phyloP scores from a whole-genome alignment of 805 yeast species.

The Blastobotrys mokoenaii region DNA sequence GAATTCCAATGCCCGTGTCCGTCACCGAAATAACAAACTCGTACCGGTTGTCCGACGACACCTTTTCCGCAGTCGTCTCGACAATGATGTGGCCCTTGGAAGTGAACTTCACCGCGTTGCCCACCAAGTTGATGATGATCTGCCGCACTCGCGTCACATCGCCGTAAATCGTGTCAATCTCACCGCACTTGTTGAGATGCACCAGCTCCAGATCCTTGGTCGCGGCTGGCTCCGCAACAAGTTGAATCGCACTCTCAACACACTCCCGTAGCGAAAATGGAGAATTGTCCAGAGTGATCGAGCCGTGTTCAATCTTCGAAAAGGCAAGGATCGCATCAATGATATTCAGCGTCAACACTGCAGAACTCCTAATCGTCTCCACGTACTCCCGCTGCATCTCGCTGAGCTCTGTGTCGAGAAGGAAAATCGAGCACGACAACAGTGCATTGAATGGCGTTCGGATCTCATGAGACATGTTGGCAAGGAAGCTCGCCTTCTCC shows the following conservation, averaged over 20 bases:
- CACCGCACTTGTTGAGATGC: constrained; percentile 35
- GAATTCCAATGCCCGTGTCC: constrained; percentile 50
- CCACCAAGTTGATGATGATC: constrained; percentile 42
- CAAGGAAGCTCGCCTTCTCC: constrained; percentile 45
- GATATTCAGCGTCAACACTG: constrained; percentile 43
- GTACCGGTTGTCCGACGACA: constrained; percentile 31
- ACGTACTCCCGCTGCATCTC: constrained; percentile 42
- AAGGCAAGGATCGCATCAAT: constrained; percentile 49
- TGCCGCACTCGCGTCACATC: constrained; percentile 45
- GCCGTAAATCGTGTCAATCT: constrained; percentile 34
- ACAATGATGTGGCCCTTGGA: constrained; percentile 35
- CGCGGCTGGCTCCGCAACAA: constrained; percentile 41
- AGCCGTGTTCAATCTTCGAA: constrained; percentile 48
- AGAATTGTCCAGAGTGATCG: constrained; percentile 36
- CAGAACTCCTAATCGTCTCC: constrained; percentile 42
- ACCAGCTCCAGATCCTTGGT: constrained; percentile 38
- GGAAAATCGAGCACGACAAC: constrained; percentile 25
- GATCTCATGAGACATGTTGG: constrained; percentile 51
- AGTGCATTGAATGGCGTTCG: constrained; percentile 49
- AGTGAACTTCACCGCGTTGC: constrained; percentile 48
- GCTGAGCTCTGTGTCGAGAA: constrained; percentile 38
- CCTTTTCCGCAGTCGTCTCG: constrained; percentile 23
- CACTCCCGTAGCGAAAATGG: constrained; percentile 40
- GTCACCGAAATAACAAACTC: constrained; percentile 35
- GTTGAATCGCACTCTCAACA: constrained; percentile 40